Conservation (phyloP, 1,284 basidiomycete genomes). For the Trichosporon inkin region DNA sequence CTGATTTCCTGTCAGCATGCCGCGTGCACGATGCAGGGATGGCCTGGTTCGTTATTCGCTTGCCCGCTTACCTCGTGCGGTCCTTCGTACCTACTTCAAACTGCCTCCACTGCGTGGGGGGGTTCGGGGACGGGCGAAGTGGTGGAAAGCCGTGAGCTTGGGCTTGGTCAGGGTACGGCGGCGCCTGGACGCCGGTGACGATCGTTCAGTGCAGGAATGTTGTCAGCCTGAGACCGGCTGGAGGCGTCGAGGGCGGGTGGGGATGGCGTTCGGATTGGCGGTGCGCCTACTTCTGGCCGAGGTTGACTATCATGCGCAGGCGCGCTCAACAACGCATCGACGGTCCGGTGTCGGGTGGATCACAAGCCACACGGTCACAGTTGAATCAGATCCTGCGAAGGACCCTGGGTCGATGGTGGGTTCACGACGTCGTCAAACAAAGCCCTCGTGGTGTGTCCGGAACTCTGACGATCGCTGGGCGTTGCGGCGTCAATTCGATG, state of each 20-base stretch:
- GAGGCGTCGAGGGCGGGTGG: not conserved
- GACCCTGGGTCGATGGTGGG: constrained; percentile 3
- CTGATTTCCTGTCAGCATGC: no score
- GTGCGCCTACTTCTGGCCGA: no score
- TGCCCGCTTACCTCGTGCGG: not conserved
- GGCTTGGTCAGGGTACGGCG: not conserved
- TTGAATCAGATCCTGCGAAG: constrained; percentile 1
- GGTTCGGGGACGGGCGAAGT: not conserved
- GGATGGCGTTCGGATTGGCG: not conserved
- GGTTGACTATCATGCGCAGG: not conserved
- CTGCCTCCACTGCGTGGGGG: not conserved
- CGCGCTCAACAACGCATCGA: not conserved
- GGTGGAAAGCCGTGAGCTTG: not conserved
- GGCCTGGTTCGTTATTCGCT: not conserved
- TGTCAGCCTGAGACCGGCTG: not conserved
- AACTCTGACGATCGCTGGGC: no score
- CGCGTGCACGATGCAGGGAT: no score
- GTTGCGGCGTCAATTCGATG: no score
- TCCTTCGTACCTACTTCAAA: not conserved
- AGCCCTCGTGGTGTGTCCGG: no score
- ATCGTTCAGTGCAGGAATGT: not conserved
- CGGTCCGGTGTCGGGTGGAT: constrained; percentile 5
- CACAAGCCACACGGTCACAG: constrained; percentile 4
- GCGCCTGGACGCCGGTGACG: not conserved
- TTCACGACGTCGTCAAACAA: not conserved